Evolutionary conservation across 164 flowering plant genomes (phyloP).

Genomic region (Saururus chinensis): DNA sequence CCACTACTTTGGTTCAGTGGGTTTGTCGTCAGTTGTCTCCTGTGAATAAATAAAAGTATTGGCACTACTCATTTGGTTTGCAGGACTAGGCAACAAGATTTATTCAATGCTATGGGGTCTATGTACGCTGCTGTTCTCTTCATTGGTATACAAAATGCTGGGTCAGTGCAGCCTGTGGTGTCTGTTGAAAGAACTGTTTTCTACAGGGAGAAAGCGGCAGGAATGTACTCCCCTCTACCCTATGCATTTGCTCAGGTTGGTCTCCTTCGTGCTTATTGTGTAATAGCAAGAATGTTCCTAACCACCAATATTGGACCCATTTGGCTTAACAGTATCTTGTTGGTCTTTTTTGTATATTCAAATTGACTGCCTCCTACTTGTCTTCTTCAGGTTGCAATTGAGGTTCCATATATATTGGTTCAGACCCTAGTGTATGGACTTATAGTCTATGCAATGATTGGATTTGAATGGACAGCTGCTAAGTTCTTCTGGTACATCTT

Average conservation of each 20-base stretch:
- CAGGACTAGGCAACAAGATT: constrained; percentile 29
- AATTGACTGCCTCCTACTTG: background rate
- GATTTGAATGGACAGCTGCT: constrained; percentile 46
- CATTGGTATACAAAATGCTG: constrained; percentile 37
- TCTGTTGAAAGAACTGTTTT: constrained; percentile 46
- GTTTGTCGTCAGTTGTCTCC: background rate
- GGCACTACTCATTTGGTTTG: background rate
- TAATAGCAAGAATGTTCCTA: background rate
- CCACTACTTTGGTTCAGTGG: background rate
- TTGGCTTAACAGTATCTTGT: background rate
- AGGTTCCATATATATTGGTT: constrained; percentile 35
- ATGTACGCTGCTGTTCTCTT: constrained; percentile 48
- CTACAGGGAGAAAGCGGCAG: constrained; percentile 54
- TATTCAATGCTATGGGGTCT: constrained; percentile 53
- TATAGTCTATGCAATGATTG: constrained; percentile 53
- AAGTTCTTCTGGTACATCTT: constrained; percentile 57
- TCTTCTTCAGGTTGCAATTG: constrained; percentile 29
- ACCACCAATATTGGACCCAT: background rate
- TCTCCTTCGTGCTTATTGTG: background rate
- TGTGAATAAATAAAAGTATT: background rate
- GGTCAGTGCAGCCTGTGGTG: constrained; percentile 52
- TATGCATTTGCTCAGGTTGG: constrained; percentile 51
- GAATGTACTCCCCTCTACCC: constrained; percentile 53
- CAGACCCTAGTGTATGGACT: constrained; percentile 33
- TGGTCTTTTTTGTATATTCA: too few relatives aligned